A percentile compares a stretch with the other conserved stretches of the same genome.
Conservation (phyloP, 2,329 filamentous ascomycete genomes). For the Colletotrichum sojae region DNA sequence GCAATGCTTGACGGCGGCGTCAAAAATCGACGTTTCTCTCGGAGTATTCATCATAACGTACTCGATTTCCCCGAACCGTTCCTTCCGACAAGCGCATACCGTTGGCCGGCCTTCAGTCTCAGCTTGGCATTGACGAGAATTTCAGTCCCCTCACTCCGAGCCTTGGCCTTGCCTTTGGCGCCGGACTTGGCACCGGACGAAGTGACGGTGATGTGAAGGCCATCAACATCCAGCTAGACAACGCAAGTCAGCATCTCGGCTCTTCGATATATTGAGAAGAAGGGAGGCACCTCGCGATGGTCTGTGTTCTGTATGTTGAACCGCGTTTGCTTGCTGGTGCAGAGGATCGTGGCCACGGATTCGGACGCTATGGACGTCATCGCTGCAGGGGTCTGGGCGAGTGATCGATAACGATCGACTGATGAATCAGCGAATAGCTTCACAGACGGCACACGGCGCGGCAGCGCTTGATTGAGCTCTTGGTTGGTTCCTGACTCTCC, state of each 20-base stretch:
- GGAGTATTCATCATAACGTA: slow-evolving; percentile 48
- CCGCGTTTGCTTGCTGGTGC: slow-evolving; percentile 77
- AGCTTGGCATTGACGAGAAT: slow-evolving; percentile 79
- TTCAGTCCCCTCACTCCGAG: slow-evolving; percentile 68
- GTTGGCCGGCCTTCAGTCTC: slow-evolving; percentile 78
- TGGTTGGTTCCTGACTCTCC: background rate
- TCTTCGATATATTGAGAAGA: background rate
- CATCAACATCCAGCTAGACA: slow-evolving; percentile 75
- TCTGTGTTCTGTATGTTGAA: slow-evolving; percentile 72
- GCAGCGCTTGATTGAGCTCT: background rate
- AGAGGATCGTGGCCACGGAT: slow-evolving; percentile 68
- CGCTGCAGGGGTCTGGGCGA: slow-evolving; percentile 14
- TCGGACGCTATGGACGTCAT: slow-evolving; percentile 67
- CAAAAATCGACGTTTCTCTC: background rate
- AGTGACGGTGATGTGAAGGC: slow-evolving; percentile 77
- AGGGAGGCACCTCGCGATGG: slow-evolving; percentile 65
- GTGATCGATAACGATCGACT: background rate
- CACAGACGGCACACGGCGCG: too few species aligned
- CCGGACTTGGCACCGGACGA: slow-evolving; percentile 57
- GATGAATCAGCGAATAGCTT: background rate
- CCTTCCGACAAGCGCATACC: slow-evolving; percentile 84
- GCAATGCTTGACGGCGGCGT: slow-evolving; percentile 64
- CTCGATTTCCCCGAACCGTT: slow-evolving; percentile 90
- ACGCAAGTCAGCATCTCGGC: background rate
- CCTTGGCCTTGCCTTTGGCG: slow-evolving; percentile 66